Evolutionary conservation across 2,329 filamentous ascomycete genomes (phyloP).

Genomic region (Arachnomyces sp.): DNA sequence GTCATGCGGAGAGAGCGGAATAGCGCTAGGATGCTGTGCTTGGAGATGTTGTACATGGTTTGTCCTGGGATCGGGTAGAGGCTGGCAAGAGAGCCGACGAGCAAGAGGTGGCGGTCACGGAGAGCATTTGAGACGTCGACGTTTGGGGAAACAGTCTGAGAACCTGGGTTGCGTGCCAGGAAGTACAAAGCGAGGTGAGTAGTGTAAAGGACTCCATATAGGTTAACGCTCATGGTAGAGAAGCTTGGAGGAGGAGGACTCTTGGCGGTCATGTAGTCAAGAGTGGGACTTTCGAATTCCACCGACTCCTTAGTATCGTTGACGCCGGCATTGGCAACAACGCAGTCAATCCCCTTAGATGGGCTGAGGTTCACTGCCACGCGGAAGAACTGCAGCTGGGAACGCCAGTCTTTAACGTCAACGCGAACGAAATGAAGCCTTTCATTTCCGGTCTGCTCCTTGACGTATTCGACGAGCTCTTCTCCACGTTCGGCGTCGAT

Average conservation of each 20-base stretch:
- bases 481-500: conserved; percentile 49
- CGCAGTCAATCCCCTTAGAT: conserved; percentile 50
- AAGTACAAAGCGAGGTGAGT: conserved; percentile 56
- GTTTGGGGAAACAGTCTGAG: conserved; percentile 25
- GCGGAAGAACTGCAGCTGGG: conserved; percentile 56
- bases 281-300: conserved; percentile 40
- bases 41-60: conserved; percentile 52
- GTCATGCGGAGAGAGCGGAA: conserved; percentile 51
- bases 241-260: conserved; percentile 44
- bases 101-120: conserved; percentile 53
- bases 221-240: conserved; percentile 52
- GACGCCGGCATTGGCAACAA: conserved; percentile 61
- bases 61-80: conserved; percentile 33
- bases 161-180: conserved; percentile 44
- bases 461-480: conserved; percentile 47
- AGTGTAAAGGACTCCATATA: conserved; percentile 57
- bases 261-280: conserved; percentile 20
- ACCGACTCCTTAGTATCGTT: conserved; percentile 30
- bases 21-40: conserved; percentile 58
- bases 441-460: conserved; percentile 51
- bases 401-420: conserved; percentile 58
- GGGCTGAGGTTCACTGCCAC: conserved; percentile 47
- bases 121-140: conserved; percentile 20
- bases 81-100: conserved; percentile 56
- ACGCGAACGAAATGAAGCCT: conserved; percentile 45